These are phyloP conservation scores for Botrytis porri DNA, from an alignment of 2,329 filamentous ascomycete genomes.

Conservation along the genomic window DNA sequence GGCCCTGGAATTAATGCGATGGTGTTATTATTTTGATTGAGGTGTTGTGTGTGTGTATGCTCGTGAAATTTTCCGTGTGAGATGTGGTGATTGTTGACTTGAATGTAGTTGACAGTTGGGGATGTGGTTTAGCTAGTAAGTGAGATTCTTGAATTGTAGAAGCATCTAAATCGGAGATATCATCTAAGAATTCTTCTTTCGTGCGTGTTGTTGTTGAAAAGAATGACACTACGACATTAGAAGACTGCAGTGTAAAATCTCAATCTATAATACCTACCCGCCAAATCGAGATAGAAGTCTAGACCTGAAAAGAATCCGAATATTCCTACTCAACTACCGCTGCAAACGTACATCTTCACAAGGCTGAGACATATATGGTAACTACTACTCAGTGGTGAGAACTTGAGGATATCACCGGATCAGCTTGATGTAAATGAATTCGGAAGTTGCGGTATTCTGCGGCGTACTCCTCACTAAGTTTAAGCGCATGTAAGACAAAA, in stretches of 20 bases:
- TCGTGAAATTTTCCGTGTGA: neutral
- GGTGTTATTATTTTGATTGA: neutral
- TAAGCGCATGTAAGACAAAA: too few species aligned
- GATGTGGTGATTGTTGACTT: neutral
- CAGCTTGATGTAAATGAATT: too few species aligned
- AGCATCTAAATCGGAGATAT: neutral
- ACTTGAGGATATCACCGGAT: neutral
- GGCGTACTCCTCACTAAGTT: too few species aligned
- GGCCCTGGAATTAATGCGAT: constrained; percentile 2
- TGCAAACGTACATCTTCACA: too few species aligned
- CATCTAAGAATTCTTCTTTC: neutral
- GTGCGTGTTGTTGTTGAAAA: neutral
- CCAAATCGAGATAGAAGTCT: too few species aligned
- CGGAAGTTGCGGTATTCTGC: too few species aligned
- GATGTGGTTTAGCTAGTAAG: neutral
- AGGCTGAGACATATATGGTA: neutral
- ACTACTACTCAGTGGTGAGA: neutral
- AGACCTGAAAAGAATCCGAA: too few species aligned
- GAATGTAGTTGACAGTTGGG: neutral
- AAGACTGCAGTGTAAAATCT: neutral
- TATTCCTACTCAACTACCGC: too few species aligned
- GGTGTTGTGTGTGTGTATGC: neutral
- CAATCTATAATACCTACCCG: too few species aligned
- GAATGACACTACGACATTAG: fast-evolving
- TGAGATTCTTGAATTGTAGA: neutral